Conservation (phyloP, 495 filamentous ascomycete genomes). For the Penicillium ochrochloron region DNA sequence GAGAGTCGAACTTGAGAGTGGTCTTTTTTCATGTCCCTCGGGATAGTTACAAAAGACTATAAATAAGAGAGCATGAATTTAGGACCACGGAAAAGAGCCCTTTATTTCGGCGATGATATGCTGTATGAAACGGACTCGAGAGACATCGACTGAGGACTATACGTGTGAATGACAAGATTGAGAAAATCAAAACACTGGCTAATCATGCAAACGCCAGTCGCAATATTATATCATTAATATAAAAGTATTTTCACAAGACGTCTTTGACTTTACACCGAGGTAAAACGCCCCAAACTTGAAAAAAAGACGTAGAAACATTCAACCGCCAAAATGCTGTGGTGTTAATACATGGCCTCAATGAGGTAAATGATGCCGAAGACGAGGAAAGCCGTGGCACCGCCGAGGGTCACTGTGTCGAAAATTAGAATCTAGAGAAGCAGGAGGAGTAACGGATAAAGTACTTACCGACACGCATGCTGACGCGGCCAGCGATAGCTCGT, state of each 20-base stretch:
- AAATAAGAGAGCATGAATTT: too few species aligned
- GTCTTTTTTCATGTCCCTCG: too few species aligned
- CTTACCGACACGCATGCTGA: conserved; percentile 96
- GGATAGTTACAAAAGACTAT: too few species aligned
- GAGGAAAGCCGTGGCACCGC: conserved; percentile 90
- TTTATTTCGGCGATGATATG: too few species aligned
- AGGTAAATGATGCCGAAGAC: conserved; percentile 91
- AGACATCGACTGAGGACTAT: not conserved
- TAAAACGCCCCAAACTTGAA: conserved; percentile 19
- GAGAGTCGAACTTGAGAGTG: too few species aligned
- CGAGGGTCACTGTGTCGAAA: conserved; percentile 75
- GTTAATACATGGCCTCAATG: conserved; percentile 72
- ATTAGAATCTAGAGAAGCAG: conserved; percentile 25
- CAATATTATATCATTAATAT: conserved; percentile 34
- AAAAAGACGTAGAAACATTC: conserved; percentile 17
- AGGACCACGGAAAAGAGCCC: too few species aligned
- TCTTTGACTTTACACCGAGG: conserved; percentile 24
- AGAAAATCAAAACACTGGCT: not conserved
- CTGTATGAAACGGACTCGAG: too few species aligned
- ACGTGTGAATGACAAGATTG: not conserved
- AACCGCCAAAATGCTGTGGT: conserved; percentile 22
- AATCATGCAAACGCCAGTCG: conserved; percentile 18
- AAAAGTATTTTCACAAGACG: conserved; percentile 26
- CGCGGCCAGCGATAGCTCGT: conserved; percentile 86
- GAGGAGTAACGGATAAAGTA: conserved; percentile 31